phyloP scores from a whole-genome alignment of 148 eudicot species.

The Limonium bicolor region DNA sequence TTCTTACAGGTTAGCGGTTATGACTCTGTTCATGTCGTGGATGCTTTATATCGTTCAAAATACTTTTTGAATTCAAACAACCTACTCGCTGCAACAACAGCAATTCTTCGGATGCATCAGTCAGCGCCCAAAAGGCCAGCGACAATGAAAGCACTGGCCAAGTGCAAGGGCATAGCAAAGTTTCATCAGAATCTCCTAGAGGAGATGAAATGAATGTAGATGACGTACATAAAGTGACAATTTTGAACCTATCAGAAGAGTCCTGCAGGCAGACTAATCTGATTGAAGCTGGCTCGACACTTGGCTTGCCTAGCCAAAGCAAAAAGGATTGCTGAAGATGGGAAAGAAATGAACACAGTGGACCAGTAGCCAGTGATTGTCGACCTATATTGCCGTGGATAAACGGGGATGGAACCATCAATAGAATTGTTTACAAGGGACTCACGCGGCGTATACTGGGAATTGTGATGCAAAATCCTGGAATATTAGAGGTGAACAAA shows the following conservation, averaged over 20 bases:
- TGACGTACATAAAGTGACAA: conserved; percentile 57
- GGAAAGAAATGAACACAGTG: conserved; percentile 13
- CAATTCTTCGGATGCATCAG: conserved; percentile 9
- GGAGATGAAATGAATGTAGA: conserved; percentile 11
- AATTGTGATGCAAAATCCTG: conserved; percentile 80
- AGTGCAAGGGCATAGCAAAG: conserved; percentile 14
- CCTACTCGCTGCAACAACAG: conserved; percentile 21
- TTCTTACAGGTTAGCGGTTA: conserved; percentile 66
- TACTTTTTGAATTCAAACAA: conserved; percentile 64
- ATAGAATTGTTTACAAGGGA: conserved; percentile 55
- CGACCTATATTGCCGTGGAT: conserved; percentile 88
- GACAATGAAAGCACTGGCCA: conserved; percentile 8
- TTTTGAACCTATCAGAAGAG: conserved; percentile 54
- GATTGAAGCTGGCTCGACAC: conserved; percentile 9
- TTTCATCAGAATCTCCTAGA: conserved; percentile 8
- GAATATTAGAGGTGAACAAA: conserved; percentile 51
- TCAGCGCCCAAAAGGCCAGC: conserved; percentile 9
- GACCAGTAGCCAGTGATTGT: conserved; percentile 14
- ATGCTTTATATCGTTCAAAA: conserved; percentile 66
- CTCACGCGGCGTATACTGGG: conserved; percentile 81
- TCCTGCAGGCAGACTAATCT: conserved; percentile 20
- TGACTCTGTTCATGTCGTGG: conserved; percentile 54
- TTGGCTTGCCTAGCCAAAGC: conserved; percentile 16
- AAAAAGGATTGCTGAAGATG: conserved; percentile 13
- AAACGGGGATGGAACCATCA: conserved; percentile 83